Percentiles rank a stretch among this genome's conserved stretches.
These are phyloP conservation scores for Sclerotinia sclerotiorum DNA, from an alignment of 2,329 filamentous ascomycete species.

Conservation along the genomic window DNA sequence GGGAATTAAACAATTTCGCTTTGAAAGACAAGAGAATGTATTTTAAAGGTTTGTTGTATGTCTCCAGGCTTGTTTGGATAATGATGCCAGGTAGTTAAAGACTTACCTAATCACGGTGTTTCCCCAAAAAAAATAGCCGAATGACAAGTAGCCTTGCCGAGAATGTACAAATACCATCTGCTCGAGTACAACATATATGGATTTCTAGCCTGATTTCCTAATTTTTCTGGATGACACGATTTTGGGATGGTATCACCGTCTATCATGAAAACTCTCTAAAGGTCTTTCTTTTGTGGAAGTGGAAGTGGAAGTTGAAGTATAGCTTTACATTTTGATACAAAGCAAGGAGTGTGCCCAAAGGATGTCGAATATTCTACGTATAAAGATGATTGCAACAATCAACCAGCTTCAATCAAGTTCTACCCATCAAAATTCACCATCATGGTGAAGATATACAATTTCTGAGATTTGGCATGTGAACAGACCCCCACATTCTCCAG, in stretches of 20 bases:
- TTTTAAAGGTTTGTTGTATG: slow-evolving; percentile 2
- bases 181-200: neutral
- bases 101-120: slow-evolving; percentile 21
- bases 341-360: neutral
- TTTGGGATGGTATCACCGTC: neutral
- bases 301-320: no score
- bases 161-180: neutral
- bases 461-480: neutral
- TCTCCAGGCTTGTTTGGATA: slow-evolving; percentile 1
- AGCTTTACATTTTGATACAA: neutral
- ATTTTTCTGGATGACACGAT: no score
- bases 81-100: slow-evolving; percentile 25
- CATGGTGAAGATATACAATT: neutral
- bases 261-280: neutral
- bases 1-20: neutral
- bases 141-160: slow-evolving; percentile 17
- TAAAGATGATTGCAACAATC: neutral
- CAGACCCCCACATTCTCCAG: neutral
- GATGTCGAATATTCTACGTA: neutral
- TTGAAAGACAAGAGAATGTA: neutral
- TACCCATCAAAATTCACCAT: neutral
- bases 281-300: no score
- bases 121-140: slow-evolving; percentile 20
- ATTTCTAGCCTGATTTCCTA: neutral
- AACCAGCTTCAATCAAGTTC: neutral